Evolutionary conservation across 331 rosid species (phyloP), one percentile per base, ranked within the genome.

Genomic region (Malus hybrid): DNA sequence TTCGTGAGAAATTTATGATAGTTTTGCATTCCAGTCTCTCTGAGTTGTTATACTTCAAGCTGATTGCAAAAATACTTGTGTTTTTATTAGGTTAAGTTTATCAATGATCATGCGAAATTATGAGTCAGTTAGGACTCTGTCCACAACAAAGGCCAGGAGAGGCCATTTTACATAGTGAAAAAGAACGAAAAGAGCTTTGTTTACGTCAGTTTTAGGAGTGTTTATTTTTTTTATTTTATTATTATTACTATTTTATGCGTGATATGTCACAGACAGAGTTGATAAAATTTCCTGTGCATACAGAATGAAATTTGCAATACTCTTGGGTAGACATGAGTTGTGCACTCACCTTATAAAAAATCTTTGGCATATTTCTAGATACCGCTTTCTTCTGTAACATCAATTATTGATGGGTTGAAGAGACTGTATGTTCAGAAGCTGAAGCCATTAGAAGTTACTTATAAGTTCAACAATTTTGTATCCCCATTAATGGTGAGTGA

Each of bases 361-460:
- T 22, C 48, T 65, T 15, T 78, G 70, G 34, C 54, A 52, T 76
- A 44, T 84, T 65, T 65, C 20, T 71, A 94, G 99, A 80, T 89
- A 7, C 78, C 99, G 4, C 84, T 85, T 75, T 88, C 95, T 28
- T 78, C 93, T 0, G 97, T 94, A 65, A 92, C 99, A 77, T 94
- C 99, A 77, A 80, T 94, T 27, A 29, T 72, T 48, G 97, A 94
- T 81, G 97, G 99, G 65, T 90, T 94, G 80, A 94, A 92, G 86
- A 89, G 76, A 74, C 86, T 92, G 32, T 94, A 94, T 82, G 79
- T 86, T 75, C 89, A 94, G 75, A 94, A 92, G 90, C 84, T 94
- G 87, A 94, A 86, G 87, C 99, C 99, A 67, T 85, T 94, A 71
- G 99, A 94, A 92, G 88, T 81, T 76, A 67, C 93, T 59, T 94